A percentile compares a stretch with the other conserved stretches of the same genome.
Conservation (phyloP, 192 early-diverging fungal genomes). For the Backusella circina region DNA sequence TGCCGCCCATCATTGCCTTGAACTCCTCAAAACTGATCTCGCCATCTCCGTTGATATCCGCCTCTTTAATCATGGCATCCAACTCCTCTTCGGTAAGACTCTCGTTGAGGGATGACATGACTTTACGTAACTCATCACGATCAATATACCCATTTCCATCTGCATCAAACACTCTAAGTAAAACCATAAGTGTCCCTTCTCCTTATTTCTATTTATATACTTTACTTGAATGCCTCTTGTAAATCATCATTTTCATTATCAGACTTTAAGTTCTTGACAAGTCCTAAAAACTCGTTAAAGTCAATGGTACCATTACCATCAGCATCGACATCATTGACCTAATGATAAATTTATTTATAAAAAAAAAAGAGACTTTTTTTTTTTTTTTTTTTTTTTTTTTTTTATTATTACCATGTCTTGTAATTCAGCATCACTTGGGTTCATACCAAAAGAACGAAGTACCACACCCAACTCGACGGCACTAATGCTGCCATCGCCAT, state of each 20-base stretch:
- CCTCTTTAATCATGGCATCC: constrained; percentile 77
- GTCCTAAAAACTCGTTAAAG: constrained; percentile 66
- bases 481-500: constrained; percentile 76
- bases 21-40: constrained; percentile 33
- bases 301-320: constrained; percentile 71
- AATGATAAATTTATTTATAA: neutral
- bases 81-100: constrained; percentile 66
- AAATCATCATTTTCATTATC: constrained; percentile 25
- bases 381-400: neutral
- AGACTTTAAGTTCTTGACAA: constrained; percentile 38
- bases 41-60: constrained; percentile 59
- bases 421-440: constrained; percentile 79
- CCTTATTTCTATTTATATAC: neutral
- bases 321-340: constrained; percentile 66
- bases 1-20: constrained; percentile 17
- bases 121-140: constrained; percentile 40
- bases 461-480: constrained; percentile 74
- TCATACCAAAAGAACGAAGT: constrained; percentile 73
- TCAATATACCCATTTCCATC: constrained; percentile 48
- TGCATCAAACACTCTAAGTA: constrained; percentile 43
- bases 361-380: neutral
- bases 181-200: neutral
- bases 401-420: constrained; percentile 57
- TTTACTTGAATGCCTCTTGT: constrained; percentile 30
- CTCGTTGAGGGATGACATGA: constrained; percentile 57